phyloP scores from a whole-genome alignment of 78 protist species.

The Protostelium mycophagum region DNA sequence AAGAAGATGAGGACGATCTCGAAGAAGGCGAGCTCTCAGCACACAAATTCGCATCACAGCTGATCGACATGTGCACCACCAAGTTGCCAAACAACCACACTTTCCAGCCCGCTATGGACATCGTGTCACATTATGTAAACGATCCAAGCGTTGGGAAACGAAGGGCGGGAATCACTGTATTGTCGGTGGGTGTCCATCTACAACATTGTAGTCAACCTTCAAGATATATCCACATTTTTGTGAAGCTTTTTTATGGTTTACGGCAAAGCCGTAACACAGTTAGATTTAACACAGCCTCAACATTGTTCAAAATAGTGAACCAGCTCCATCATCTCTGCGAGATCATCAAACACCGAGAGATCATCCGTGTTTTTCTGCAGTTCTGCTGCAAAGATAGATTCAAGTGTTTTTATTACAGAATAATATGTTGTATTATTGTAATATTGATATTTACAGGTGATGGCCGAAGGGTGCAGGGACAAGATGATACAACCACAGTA shows the following conservation, averaged over 20 bases:
- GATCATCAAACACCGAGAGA: constrained; percentile 25
- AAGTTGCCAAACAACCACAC: background rate
- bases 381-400: too few relatives aligned
- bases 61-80: background rate
- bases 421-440: too few relatives aligned
- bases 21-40: background rate
- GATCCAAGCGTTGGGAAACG: background rate
- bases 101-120: background rate
- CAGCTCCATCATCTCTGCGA: constrained; percentile 22
- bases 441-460: too few relatives aligned
- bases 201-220: too few relatives aligned
- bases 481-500: background rate
- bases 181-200: too few relatives aligned
- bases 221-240: too few relatives aligned
- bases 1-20: background rate
- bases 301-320: too few relatives aligned
- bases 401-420: too few relatives aligned
- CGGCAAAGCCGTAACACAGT: too few relatives aligned
- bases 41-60: background rate
- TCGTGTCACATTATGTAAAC: background rate
- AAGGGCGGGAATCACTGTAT: background rate
- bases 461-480: background rate
- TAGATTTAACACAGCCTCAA: too few relatives aligned
- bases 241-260: too few relatives aligned
- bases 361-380: too few relatives aligned